Percentiles rank a stretch among this genome's conserved stretches.
phyloP scores from a whole-genome alignment of 176 grass and related monocot genomes.

The Eragrostis nindensis region DNA sequence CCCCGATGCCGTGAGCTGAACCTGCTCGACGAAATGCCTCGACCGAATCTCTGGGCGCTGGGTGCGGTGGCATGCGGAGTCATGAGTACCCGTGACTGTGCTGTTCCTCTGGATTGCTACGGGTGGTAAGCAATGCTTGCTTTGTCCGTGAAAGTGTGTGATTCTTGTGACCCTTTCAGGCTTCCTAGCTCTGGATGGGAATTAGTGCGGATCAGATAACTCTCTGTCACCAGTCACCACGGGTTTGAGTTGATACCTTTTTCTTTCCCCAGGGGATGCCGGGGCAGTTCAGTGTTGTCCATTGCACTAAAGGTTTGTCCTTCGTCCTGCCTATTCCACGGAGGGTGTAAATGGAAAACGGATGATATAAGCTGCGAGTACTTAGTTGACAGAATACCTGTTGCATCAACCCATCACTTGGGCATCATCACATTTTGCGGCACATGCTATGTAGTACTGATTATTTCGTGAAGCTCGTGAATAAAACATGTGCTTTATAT shows the following conservation, averaged over 20 bases:
- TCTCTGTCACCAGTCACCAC: background rate
- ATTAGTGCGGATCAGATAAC: background rate
- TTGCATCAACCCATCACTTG: background rate
- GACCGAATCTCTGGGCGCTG: background rate
- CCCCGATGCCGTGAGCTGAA: background rate
- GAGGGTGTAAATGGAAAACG: background rate
- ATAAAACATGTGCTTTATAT: background rate
- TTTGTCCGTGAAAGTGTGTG: slow-evolving; percentile 1
- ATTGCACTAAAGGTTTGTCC: background rate
- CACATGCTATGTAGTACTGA: background rate
- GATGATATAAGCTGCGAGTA: background rate
- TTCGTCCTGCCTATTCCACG: background rate
- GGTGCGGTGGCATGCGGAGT: background rate
- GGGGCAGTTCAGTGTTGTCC: background rate
- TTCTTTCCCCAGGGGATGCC: too few relatives aligned
- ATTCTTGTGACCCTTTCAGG: slow-evolving; percentile 4
- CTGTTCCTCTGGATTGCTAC: background rate
- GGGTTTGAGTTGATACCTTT: background rate
- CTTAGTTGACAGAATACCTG: background rate
- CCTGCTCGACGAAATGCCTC: slow-evolving; percentile 36
- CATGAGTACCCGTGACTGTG: background rate
- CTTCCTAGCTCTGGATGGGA: background rate
- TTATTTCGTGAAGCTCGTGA: background rate
- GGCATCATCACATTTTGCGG: background rate
- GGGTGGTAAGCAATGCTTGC: background rate